phyloP scores from a whole-genome alignment of 2,329 filamentous ascomycete species.

The Neoscytalidium dimidiatum region DNA sequence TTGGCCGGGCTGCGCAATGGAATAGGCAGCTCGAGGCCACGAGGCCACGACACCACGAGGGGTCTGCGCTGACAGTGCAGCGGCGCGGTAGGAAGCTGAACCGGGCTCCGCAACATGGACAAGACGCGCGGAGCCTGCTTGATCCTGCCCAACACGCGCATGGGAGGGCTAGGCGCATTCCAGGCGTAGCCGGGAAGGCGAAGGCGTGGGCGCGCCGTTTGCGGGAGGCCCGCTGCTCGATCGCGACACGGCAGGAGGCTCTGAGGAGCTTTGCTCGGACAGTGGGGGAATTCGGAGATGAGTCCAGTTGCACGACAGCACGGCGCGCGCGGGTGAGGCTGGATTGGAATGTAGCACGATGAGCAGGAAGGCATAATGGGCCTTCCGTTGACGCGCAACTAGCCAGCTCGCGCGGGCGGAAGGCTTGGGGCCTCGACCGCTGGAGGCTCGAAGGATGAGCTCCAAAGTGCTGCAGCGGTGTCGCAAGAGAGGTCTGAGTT shows the following conservation, averaged over 20 bases:
- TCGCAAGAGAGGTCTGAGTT: not conserved
- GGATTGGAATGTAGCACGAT: not conserved
- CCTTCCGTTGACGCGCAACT: not conserved
- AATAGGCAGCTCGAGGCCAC: not conserved
- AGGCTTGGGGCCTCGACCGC: not conserved
- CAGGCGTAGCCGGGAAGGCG: not conserved
- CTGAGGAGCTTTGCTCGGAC: not conserved
- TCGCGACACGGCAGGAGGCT: not conserved
- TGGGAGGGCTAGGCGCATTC: not conserved
- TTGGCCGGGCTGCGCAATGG: not conserved
- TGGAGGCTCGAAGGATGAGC: not conserved
- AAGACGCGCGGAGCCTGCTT: not conserved
- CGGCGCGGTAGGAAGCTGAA: not conserved
- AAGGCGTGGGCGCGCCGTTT: not conserved
- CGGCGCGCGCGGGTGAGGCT: not conserved
- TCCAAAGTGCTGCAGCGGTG: not conserved
- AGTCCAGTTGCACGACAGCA: not conserved
- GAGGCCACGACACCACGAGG: no score
- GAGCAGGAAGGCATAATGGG: not conserved
- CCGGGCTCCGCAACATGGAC: not conserved
- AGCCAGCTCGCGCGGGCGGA: not conserved
- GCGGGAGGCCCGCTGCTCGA: not conserved
- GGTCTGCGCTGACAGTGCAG: not conserved
- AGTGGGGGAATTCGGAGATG: not conserved
- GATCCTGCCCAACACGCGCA: not conserved